Conservation (phyloP, 2,329 filamentous ascomycete species). For the Aspergillus arachidicola region DNA sequence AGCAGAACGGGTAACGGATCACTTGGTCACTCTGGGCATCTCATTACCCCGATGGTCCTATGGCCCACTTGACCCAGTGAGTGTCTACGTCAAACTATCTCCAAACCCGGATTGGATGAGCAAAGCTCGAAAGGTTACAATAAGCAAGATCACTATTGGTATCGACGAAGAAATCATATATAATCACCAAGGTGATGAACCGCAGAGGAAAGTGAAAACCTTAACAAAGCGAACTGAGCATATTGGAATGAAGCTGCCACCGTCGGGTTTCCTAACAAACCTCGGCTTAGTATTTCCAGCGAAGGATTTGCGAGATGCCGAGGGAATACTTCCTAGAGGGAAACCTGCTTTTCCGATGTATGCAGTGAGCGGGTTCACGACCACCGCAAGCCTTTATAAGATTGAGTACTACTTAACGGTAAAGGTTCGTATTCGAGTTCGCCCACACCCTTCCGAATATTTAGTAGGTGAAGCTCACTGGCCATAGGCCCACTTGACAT, state of each 20-base stretch:
- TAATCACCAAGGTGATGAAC: slow-evolving; percentile 96
- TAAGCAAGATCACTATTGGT: slow-evolving; percentile 87
- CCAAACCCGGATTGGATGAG: slow-evolving; percentile 89
- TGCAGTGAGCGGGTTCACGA: slow-evolving; percentile 87
- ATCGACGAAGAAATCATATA: slow-evolving; percentile 99
- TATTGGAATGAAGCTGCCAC: slow-evolving; percentile 82
- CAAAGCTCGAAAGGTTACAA: slow-evolving; percentile 89
- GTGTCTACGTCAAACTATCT: slow-evolving; percentile 90
- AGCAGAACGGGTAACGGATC: slow-evolving; percentile 82
- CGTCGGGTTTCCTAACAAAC: slow-evolving; percentile 90
- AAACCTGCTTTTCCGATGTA: slow-evolving; percentile 89
- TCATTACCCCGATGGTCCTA: slow-evolving; percentile 96
- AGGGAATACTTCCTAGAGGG: slow-evolving; percentile 82
- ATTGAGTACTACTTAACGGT: slow-evolving; percentile 96
- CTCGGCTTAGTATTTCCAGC: slow-evolving; percentile 87
- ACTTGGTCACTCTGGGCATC: slow-evolving; percentile 87
- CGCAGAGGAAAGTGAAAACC: slow-evolving; percentile 84
- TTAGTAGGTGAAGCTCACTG: slow-evolving; percentile 1
- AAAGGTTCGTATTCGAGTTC: slow-evolving; percentile 64
- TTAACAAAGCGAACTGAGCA: slow-evolving; percentile 80
- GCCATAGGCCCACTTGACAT: slow-evolving; percentile 78
- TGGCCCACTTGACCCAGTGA: slow-evolving; percentile 90
- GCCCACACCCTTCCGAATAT: neutral
- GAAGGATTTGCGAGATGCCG: slow-evolving; percentile 81
- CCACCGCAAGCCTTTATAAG: slow-evolving; percentile 91